Percentiles rank a stretch among this genome's conserved stretches.
These are phyloP conservation scores for Pichia sp. DNA, from an alignment of 1,139 yeast species.

Conservation along the genomic window DNA sequence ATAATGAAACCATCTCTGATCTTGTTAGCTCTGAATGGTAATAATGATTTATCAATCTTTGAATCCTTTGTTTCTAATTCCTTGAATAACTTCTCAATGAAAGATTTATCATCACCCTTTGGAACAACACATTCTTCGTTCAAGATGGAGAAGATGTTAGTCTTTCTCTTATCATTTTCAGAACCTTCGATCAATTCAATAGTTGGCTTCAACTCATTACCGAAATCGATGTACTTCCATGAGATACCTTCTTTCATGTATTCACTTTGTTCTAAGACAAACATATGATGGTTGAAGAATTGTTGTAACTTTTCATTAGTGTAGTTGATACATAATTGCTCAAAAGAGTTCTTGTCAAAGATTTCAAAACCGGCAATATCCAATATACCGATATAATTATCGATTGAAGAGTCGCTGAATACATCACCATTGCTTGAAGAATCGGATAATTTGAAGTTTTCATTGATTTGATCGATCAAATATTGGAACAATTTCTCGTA, in stretches of 20 bases:
- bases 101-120: constrained; percentile 78
- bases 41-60: constrained; percentile 41
- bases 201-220: constrained; percentile 94
- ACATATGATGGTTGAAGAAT: constrained; percentile 97
- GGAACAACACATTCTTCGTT: constrained; percentile 98
- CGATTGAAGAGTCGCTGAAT: constrained; percentile 5
- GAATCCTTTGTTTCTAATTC: constrained; percentile 55
- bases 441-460: constrained; percentile 42
- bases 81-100: constrained; percentile 72
- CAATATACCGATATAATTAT: constrained; percentile 82
- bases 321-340: constrained; percentile 94
- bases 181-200: constrained; percentile 84
- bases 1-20: constrained; percentile 69
- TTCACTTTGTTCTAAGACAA: constrained; percentile 95
- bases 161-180: constrained; percentile 32
- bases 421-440: constrained; percentile 6
- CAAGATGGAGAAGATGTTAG: constrained; percentile 84
- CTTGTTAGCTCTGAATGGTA: constrained; percentile 52
- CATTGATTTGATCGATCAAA: constrained; percentile 75
- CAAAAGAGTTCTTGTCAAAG: constrained; percentile 87
- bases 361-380: constrained; percentile 99
- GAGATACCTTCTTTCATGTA: constrained; percentile 90
- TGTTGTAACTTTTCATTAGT: constrained; percentile 97
- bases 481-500: constrained; percentile 83
- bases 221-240: constrained; percentile 97